Evolutionary conservation across 2,329 filamentous ascomycete species (phyloP), one percentile per base, ranked within the genome.

Genomic region (Coccinonectria pachysandricola): DNA sequence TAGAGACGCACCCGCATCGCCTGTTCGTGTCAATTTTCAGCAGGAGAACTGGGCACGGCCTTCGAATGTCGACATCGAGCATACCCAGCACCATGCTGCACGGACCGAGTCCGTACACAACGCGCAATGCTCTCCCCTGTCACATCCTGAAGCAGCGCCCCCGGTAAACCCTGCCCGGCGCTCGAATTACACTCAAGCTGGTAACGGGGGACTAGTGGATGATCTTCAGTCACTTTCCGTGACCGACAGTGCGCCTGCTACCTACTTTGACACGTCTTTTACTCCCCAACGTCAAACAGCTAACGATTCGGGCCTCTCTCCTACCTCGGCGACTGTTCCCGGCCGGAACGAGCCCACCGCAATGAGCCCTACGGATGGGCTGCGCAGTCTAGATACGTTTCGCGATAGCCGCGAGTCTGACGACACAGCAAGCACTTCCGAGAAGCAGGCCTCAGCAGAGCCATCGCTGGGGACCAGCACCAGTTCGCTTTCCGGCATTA

Each of bases 401-500:
- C 57, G 67, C 22, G 60, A 60, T 37, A 72, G 68, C 39, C 60
- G 66, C 24, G 67, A 69, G 39, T 71, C 68, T 3, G 63, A 68
- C 32, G 56, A 61, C 15, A 67, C 65, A 12, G 51, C 56, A 8
- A 68, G 64, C 43, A 64, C 56, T 8, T 57, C 60, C 7, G 65
- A 63, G 27, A 63, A 64, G 27, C 65, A 40, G 7, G 38, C 53
- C 10, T 72, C 68, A 5, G 55, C 58, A 7, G 58, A 68, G 31
- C 69, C 68, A 1, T 74, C 68, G 4, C 60, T 61, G 7, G 60
- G 62, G 21, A 73, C 69, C 6, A 74, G 68, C 40, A 60, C 63
- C 20, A 75, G 68, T 47, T 72, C 69, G 4, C 42, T 71, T 15
- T 71, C 64, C 7, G 65, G 64, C 9, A 48, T 55, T 25, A 64